These are phyloP conservation scores for Epichloe sylvatica DNA, from an alignment of 2,329 filamentous ascomycete genomes.

Conservation along the genomic window DNA sequence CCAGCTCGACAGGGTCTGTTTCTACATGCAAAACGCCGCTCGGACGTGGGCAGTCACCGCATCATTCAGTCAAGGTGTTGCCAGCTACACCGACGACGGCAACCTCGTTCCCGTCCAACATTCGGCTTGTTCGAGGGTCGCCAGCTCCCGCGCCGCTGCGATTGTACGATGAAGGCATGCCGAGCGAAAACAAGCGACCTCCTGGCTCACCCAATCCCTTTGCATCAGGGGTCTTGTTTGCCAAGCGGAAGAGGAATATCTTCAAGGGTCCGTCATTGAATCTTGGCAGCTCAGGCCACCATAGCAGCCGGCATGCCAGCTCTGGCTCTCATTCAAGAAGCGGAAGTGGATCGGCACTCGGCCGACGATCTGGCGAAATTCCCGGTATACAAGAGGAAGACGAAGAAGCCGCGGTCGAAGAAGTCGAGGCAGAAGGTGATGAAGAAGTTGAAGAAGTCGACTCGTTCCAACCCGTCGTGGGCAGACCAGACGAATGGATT, in stretches of 20 bases:
- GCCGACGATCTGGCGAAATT: conserved; percentile 58
- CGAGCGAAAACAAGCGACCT: conserved; percentile 23
- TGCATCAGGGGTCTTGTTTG: conserved; percentile 55
- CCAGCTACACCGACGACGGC: conserved; percentile 74
- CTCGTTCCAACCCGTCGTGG: conserved; percentile 38
- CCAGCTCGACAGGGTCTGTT: conserved; percentile 66
- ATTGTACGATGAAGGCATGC: conserved; percentile 46
- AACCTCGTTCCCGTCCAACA: conserved; percentile 65
- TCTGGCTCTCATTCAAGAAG: conserved; percentile 36
- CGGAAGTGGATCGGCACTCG: conserved; percentile 48
- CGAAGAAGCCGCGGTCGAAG: conserved; percentile 32
- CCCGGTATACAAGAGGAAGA: conserved; percentile 52
- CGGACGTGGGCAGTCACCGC: conserved; percentile 57
- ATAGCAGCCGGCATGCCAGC: conserved; percentile 23
- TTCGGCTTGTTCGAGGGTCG: conserved; percentile 60
- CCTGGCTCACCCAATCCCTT: conserved; percentile 45
- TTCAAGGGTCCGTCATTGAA: conserved; percentile 69
- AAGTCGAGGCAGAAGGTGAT: conserved; percentile 30
- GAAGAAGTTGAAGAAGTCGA: conserved; percentile 44
- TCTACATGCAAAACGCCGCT: conserved; percentile 55
- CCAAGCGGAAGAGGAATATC: conserved; percentile 64
- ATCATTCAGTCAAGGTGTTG: conserved; percentile 87
- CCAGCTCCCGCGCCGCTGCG: conserved; percentile 35
- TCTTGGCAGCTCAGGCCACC: conserved; percentile 28
- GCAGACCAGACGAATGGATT: conserved; percentile 28